A percentile compares a stretch with the other conserved stretches of the same genome.
Evolutionary conservation across 78 protist genomes (phyloP).

Genomic region (Chrysochromulina tobinii): DNA sequence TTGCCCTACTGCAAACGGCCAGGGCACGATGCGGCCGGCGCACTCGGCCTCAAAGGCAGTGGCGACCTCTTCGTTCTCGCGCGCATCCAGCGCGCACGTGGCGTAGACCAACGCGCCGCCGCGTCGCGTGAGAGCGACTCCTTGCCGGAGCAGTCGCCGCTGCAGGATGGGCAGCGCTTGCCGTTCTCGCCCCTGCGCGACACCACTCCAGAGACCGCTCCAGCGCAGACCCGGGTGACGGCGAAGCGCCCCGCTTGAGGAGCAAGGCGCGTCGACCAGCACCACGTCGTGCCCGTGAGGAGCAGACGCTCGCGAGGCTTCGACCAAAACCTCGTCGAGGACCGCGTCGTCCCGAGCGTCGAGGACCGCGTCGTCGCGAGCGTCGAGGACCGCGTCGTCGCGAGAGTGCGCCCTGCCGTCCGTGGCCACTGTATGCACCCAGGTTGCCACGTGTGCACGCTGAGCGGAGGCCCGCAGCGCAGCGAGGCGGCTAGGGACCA

Average conservation of each 20-base stretch:
- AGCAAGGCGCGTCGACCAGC: slow-evolving; percentile 3
- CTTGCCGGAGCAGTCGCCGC: not conserved
- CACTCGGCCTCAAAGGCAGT: not conserved
- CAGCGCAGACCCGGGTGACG: not conserved
- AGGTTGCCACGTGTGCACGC: not conserved
- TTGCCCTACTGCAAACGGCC: not conserved
- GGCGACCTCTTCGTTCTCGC: not conserved
- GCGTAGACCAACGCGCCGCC: not conserved
- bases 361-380: not conserved
- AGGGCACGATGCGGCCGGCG: not conserved
- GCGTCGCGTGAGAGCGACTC: no score
- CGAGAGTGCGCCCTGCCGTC: not conserved
- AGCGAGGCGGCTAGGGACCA: not conserved
- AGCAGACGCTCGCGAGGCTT: not conserved
- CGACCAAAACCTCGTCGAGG: not conserved
- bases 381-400: not conserved
- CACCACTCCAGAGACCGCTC: not conserved
- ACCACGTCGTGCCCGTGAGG: not conserved
- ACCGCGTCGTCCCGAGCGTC: not conserved
- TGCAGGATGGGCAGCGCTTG: not conserved
- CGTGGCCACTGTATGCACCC: not conserved
- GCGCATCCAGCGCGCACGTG: not conserved
- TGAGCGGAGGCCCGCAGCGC: not conserved
- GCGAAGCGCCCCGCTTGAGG: not conserved
- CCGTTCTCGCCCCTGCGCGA: not conserved